Evolutionary conservation across 495 filamentous ascomycete species (phyloP).

Genomic region (Podospora pseudopauciseta): DNA sequence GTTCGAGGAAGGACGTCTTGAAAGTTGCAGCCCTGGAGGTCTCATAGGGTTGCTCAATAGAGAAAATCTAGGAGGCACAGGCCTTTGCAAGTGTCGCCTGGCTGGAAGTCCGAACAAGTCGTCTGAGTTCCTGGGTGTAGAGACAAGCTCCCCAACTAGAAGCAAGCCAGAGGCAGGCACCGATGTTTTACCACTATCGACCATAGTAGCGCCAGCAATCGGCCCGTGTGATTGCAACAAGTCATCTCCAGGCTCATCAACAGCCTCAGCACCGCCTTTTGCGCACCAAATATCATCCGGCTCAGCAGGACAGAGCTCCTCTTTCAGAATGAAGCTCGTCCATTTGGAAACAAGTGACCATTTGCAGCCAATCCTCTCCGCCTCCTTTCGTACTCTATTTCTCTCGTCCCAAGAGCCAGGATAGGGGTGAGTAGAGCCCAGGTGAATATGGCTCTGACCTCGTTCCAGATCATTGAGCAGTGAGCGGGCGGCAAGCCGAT

Average conservation of each 20-base stretch:
- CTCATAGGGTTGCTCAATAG: too few relatives aligned
- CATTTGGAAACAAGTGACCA: constrained; percentile 24
- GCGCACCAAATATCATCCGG: not conserved
- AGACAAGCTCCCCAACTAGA: not conserved
- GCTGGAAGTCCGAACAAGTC: not conserved
- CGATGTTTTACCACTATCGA: not conserved
- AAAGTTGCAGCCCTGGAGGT: too few relatives aligned
- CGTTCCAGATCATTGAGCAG: constrained; percentile 21
- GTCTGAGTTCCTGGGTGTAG: not conserved
- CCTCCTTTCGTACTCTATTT: constrained; percentile 8
- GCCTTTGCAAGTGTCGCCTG: not conserved
- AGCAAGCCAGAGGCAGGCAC: not conserved
- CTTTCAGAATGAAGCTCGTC: constrained; percentile 21
- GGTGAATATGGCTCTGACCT: constrained; percentile 16
- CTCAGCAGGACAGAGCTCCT: constrained; percentile 5
- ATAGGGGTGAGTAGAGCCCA: not conserved
- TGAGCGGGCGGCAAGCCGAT: constrained; percentile 19
- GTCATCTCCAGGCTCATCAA: constrained; percentile 2
- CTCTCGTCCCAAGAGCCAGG: constrained; percentile 8
- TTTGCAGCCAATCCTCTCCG: constrained; percentile 17
- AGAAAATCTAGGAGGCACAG: too few relatives aligned
- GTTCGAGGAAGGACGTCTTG: too few relatives aligned
- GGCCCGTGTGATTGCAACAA: not conserved
- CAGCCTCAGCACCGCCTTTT: not conserved
- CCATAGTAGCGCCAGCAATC: not conserved